Base-by-base conservation (phyloP, 169 alveolate genomes). In the Plasmodium cynomolgi region DNA sequence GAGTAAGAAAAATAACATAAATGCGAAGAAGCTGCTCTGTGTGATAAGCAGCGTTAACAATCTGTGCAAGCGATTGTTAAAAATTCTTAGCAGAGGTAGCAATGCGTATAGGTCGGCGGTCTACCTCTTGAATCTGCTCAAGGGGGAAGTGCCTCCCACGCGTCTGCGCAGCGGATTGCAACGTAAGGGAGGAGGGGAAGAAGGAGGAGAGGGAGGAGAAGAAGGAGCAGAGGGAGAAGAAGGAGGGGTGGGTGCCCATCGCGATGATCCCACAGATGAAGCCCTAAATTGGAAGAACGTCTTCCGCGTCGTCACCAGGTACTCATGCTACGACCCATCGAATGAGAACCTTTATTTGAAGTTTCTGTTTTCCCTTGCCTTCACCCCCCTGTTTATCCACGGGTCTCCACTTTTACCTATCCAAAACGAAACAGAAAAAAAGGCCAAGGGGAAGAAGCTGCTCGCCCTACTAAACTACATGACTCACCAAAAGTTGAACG, bases 371-470 rank as follows among this genome's bases (percentile, higher is more conserved):
- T n/a, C 44, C 20, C 71, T 84, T 29, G 29, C 92, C 6, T 84
- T 84, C 34, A 71, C 92, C 17, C 92, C 92, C n/a, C 26, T 84
- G 56, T 84, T 84, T 34, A 84, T 84, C 31, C 92, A 84, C 6
- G 92, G 92, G 3, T 39, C 92, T 23, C 92, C 92, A 71, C 73
- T 39, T 72, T 39, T 84, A 20, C 75, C 92, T 5, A 20, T 84
- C 20, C 62, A 74, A 39, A 71, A 41, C 1, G 44, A 41, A 3
- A 71, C 31, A 34, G 92, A 84, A 37, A 81, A 81, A 3, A 84
- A 84, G 58, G n/a, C 29, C 54, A 84, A 84, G 34, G 71, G 92
- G 17, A 84, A 72, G 77, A 84, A 84, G 54, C 54, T 84, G 9
- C 31, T 84, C 23, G 37, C 31, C 34, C 47, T 84, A 23, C 50